Conservation (phyloP, 2,329 filamentous ascomycete species). For the Colletotrichum chrysophilum region DNA sequence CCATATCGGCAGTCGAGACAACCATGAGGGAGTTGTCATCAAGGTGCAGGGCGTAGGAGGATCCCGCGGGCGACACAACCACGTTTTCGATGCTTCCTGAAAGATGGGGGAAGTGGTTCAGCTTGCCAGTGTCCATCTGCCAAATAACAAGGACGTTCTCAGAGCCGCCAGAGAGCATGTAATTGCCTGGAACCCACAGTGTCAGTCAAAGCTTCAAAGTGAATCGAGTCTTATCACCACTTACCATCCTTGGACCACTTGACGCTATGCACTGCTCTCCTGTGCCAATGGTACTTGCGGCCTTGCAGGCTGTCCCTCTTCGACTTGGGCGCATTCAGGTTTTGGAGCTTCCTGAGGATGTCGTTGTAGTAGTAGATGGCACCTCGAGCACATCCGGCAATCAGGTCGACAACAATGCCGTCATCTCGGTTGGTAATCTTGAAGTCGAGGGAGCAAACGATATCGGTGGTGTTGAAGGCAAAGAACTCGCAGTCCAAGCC, state of each 20-base stretch:
- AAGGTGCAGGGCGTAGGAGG: constrained; percentile 83
- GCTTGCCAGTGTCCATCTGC: constrained; percentile 88
- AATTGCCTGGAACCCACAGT: constrained; percentile 70
- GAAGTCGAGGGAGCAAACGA: constrained; percentile 72
- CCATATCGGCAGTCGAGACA: constrained; percentile 86
- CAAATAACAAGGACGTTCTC: constrained; percentile 91
- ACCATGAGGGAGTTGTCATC: constrained; percentile 94
- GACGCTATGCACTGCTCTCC: constrained; percentile 79
- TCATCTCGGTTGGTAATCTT: constrained; percentile 41
- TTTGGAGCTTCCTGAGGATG: constrained; percentile 64
- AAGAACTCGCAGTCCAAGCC: constrained; percentile 61
- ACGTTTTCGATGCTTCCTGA: constrained; percentile 85
- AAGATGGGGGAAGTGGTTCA: constrained; percentile 88
- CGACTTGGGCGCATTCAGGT: constrained; percentile 36
- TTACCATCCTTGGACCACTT: constrained; percentile 93
- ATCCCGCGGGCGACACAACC: constrained; percentile 78
- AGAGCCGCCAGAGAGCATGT: constrained; percentile 89
- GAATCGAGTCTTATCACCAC: constrained; percentile 23
- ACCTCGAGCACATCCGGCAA: constrained; percentile 78
- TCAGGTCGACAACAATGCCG: constrained; percentile 67
- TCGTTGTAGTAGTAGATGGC: constrained; percentile 84
- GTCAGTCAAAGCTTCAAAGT: constrained; percentile 22
- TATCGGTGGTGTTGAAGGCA: constrained; percentile 64
- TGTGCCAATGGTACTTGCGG: constrained; percentile 89
- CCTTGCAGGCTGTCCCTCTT: constrained; percentile 57